Evolutionary conservation across 2,329 filamentous ascomycete genomes (phyloP).

Genomic region (Phoma sp.): DNA sequence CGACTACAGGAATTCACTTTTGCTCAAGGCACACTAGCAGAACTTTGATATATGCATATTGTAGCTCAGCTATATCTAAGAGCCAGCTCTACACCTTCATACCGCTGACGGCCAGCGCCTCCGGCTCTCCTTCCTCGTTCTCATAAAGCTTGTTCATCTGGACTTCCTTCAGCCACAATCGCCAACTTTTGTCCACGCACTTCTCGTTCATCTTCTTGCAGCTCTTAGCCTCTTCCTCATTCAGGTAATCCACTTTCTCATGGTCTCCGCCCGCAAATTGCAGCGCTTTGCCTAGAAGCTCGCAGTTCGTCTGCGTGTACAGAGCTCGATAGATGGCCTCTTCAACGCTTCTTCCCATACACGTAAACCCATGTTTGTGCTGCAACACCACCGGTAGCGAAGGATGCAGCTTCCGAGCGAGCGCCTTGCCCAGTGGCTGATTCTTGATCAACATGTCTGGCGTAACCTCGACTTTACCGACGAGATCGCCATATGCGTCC

Average conservation of each 20-base stretch:
- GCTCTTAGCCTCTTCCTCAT: constrained; percentile 43
- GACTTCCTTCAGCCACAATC: constrained; percentile 51
- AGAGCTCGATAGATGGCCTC: constrained; percentile 51
- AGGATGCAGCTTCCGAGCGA: constrained; percentile 25
- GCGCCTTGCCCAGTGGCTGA: constrained; percentile 24
- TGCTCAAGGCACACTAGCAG: too few species aligned
- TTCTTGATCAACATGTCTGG: constrained; percentile 40
- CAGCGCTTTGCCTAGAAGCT: constrained; percentile 43
- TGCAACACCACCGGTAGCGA: constrained; percentile 44
- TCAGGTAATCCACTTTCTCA: constrained; percentile 37
- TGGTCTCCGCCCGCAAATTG: constrained; percentile 37
- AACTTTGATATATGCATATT: neutral
- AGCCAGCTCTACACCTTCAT: constrained; percentile 25
- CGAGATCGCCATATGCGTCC: constrained; percentile 33
- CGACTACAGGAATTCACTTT: too few species aligned
- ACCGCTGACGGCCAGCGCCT: constrained; percentile 29
- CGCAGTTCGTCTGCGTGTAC: constrained; percentile 46
- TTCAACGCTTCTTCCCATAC: constrained; percentile 45
- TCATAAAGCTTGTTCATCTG: constrained; percentile 42
- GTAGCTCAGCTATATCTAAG: neutral
- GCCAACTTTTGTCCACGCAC: constrained; percentile 47
- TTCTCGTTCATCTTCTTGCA: constrained; percentile 43
- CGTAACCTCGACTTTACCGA: constrained; percentile 12
- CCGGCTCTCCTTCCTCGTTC: constrained; percentile 43
- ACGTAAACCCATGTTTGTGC: constrained; percentile 54